phyloP scores from a whole-genome alignment of 2,329 filamentous ascomycete genomes.

The Biscogniauxia mediterranea region DNA sequence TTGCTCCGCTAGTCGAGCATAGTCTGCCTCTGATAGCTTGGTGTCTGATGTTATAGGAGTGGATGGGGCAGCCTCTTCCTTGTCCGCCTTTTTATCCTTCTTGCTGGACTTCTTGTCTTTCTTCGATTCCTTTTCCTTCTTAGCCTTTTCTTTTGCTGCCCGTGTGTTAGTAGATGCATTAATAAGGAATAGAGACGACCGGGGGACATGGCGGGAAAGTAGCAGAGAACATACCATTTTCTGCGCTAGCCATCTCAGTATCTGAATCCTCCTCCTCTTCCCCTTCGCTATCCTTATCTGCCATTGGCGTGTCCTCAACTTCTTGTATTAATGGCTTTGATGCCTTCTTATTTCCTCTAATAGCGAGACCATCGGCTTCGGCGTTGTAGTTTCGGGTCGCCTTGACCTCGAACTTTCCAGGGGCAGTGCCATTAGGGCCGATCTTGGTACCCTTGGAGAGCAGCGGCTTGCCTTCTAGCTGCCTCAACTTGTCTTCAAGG shows the following conservation, averaged over 20 bases:
- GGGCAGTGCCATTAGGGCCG: constrained; percentile 66
- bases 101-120: constrained; percentile 44
- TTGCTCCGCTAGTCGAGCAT: constrained; percentile 59
- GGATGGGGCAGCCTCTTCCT: constrained; percentile 35
- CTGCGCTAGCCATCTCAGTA: constrained; percentile 35
- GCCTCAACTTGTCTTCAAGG: constrained; percentile 73
- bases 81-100: constrained; percentile 34
- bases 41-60: constrained; percentile 29
- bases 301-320: constrained; percentile 41
- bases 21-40: constrained; percentile 55
- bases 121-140: constrained; percentile 29
- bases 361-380: constrained; percentile 80
- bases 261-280: constrained; percentile 41
- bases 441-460: constrained; percentile 73
- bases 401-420: constrained; percentile 86
- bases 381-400: constrained; percentile 92
- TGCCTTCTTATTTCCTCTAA: constrained; percentile 39
- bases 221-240: constrained; percentile 26
- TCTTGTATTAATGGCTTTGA: constrained; percentile 40
- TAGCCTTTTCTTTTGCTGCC: constrained; percentile 38
- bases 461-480: constrained; percentile 86
- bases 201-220: constrained; percentile 2
- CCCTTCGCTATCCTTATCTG: constrained; percentile 48
- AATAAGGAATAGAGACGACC: constrained; percentile 13
- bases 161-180: constrained; percentile 25